phyloP scores from a whole-genome alignment of 495 filamentous ascomycete genomes.

The Neurospora tetrasperma region DNA sequence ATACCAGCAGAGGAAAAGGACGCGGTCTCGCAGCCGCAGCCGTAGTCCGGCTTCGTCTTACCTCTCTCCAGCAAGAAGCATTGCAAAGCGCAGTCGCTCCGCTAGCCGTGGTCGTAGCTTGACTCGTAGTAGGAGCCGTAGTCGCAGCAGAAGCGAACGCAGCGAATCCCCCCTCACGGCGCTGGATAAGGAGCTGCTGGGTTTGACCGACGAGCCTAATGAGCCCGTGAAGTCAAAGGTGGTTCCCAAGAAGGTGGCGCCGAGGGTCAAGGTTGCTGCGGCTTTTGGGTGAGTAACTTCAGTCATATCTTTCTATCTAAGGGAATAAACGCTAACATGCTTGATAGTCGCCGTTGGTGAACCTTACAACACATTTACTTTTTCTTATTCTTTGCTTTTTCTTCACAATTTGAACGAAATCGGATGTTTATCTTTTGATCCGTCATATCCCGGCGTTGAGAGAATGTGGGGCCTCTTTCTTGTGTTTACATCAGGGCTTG shows the following conservation, averaged over 20 bases:
- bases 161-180: slow-evolving; percentile 18
- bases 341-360: not conserved
- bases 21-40: not conserved
- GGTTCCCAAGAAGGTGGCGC: slow-evolving; percentile 4
- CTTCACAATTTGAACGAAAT: not conserved
- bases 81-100: not conserved
- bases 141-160: slow-evolving; percentile 5
- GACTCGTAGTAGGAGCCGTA: slow-evolving; percentile 1
- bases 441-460: not conserved
- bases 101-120: not conserved
- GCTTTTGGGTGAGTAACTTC: slow-evolving; percentile 16
- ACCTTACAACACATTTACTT: not conserved
- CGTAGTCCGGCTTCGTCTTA: not conserved
- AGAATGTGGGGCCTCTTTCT: not conserved
- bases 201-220: slow-evolving; percentile 8
- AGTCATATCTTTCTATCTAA: not conserved
- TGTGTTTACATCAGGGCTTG: not conserved
- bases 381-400: not conserved
- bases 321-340: not conserved
- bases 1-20: slow-evolving; percentile 3
- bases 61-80: not conserved
- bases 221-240: slow-evolving; percentile 4
- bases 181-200: slow-evolving; percentile 16
- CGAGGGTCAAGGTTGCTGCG: slow-evolving; percentile 17
- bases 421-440: too few relatives aligned